Conservation (phyloP, 768 basidiomycete genomes). For the Pleurotus salmoneostramineus region DNA sequence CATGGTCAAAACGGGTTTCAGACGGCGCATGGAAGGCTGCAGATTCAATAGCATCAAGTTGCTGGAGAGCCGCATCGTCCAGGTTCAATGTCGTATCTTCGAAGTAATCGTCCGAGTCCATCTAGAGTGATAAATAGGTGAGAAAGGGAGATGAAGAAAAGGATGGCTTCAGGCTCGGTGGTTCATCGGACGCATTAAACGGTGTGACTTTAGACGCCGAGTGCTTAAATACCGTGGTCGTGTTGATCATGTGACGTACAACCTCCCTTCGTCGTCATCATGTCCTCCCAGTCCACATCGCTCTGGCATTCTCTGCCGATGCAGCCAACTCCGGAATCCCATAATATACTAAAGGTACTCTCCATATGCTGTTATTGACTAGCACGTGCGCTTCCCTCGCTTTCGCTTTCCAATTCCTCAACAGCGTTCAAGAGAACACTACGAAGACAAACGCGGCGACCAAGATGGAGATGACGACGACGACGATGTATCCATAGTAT, state of each 20-base stretch:
- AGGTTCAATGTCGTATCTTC: constrained; percentile 49
- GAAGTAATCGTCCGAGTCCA: constrained; percentile 81
- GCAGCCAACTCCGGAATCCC: constrained; percentile 23
- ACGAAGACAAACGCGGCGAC: constrained; percentile 13
- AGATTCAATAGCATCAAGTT: constrained; percentile 73
- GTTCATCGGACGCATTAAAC: too few relatives aligned
- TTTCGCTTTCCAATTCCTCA: constrained; percentile 38
- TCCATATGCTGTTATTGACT: constrained; percentile 25
- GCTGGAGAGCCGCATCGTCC: constrained; percentile 52
- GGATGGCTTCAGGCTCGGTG: neutral
- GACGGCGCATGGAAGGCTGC: constrained; percentile 22
- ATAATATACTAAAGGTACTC: constrained; percentile 63
- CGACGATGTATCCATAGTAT: constrained; percentile 69
- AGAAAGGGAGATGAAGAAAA: neutral
- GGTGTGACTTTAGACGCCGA: neutral
- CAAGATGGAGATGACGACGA: constrained; percentile 49
- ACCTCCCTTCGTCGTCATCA: constrained; percentile 21
- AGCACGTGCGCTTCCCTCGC: constrained; percentile 50
- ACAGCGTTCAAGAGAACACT: constrained; percentile 62
- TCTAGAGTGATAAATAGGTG: constrained; percentile 18
- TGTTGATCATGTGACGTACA: neutral
- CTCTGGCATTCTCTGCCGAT: constrained; percentile 71
- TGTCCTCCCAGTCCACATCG: constrained; percentile 64
- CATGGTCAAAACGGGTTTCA: constrained; percentile 1
- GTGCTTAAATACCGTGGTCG: neutral